Evolutionary conservation across 2,329 filamentous ascomycete genomes (phyloP).

Genomic region (Colletotrichum gigasporum): DNA sequence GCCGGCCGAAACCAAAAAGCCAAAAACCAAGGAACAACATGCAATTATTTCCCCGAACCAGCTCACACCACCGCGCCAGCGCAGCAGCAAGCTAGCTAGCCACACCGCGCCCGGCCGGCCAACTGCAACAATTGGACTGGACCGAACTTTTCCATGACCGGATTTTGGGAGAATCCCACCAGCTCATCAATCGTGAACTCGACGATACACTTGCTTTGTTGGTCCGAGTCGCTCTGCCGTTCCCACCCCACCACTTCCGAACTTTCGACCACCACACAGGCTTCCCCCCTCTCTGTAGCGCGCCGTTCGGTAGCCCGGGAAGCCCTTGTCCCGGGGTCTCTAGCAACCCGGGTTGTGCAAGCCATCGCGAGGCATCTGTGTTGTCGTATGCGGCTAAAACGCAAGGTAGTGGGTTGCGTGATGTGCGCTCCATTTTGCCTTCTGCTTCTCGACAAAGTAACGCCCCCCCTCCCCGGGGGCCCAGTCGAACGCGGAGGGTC

Average conservation of each 20-base stretch:
- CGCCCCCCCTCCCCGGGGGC: not conserved
- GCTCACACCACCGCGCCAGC: not conserved
- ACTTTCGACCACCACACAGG: not conserved
- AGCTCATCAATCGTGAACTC: slow-evolving; percentile 11
- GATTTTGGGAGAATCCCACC: slow-evolving; percentile 21
- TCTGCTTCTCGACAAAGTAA: not conserved
- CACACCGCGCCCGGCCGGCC: not conserved
- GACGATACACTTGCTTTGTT: not conserved
- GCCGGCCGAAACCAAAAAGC: not conserved
- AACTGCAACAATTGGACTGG: slow-evolving; percentile 17
- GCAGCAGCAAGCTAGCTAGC: slow-evolving; percentile 5
- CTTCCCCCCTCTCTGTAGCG: not conserved
- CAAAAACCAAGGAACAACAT: slow-evolving; percentile 1
- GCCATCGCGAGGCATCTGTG: not conserved
- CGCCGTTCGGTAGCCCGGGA: slow-evolving; percentile 3
- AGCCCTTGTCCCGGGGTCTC: not conserved
- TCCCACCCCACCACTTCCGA: not conserved
- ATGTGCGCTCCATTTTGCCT: not conserved
- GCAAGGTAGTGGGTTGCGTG: slow-evolving; percentile 17
- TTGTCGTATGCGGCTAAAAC: slow-evolving; percentile 23
- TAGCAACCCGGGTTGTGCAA: not conserved
- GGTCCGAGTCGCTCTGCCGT: slow-evolving; percentile 5
- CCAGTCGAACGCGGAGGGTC: not conserved
- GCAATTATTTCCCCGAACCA: slow-evolving; percentile 21
- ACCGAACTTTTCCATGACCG: slow-evolving; percentile 3